These are phyloP conservation scores for Cnidoscolus chayamansa DNA, from an alignment of 441 rosid genomes.

Conservation along the genomic window DNA sequence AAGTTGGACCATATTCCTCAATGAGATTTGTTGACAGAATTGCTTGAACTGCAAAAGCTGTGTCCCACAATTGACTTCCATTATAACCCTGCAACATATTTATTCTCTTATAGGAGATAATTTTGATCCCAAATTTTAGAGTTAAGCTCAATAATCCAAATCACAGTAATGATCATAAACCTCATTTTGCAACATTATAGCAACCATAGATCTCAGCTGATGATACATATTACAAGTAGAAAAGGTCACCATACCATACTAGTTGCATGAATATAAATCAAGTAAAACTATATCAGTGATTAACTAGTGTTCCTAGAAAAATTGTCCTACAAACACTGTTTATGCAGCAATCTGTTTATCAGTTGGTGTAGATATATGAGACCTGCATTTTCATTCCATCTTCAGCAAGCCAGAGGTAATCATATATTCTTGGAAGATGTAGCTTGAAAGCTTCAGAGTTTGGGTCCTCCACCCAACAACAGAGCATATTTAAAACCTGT, in stretches of 20 bases:
- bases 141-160: neutral
- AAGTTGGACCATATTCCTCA: constrained; percentile 59
- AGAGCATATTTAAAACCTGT: constrained; percentile 95
- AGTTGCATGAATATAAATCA: neutral
- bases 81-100: constrained; percentile 71
- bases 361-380: constrained; percentile 1
- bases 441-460: constrained; percentile 89
- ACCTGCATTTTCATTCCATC: constrained; percentile 99
- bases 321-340: neutral
- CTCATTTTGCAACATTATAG: neutral
- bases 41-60: constrained; percentile 83
- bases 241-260: neutral
- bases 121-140: neutral
- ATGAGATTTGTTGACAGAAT: constrained; percentile 63
- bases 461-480: constrained; percentile 98
- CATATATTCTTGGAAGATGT: constrained; percentile 82
- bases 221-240: neutral
- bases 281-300: neutral
- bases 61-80: constrained; percentile 97
- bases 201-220: neutral
- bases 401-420: constrained; percentile 92
- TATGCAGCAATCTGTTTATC: neutral
- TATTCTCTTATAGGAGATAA: neutral
- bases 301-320: neutral
- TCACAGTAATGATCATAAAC: neutral